These are phyloP conservation scores for Podaxis sp. DNA, from an alignment of 768 basidiomycete species.

Conservation along the genomic window DNA sequence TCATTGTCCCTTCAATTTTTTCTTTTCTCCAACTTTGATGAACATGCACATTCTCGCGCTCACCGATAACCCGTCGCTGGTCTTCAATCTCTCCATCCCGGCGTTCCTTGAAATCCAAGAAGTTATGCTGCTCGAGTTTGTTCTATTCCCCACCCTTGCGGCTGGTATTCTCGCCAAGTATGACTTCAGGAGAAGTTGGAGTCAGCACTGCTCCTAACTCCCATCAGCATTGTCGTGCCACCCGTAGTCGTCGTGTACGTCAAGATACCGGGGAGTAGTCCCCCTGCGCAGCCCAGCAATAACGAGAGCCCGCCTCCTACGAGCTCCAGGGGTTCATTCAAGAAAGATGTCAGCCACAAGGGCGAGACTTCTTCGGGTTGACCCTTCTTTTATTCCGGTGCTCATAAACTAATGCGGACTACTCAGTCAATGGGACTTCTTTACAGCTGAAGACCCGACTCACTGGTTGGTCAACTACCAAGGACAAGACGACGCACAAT, in stretches of 20 bases:
- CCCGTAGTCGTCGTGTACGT: background rate
- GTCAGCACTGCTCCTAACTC: background rate
- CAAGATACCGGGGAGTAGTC: background rate
- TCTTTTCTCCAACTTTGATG: background rate
- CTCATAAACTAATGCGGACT: background rate
- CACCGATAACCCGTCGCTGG: slow-evolving; percentile 1
- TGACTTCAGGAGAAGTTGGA: background rate
- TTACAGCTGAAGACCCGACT: slow-evolving; percentile 60
- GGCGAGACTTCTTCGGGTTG: slow-evolving; percentile 63
- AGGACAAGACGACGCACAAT: slow-evolving; percentile 38
- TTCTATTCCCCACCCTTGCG: background rate
- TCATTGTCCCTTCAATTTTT: background rate
- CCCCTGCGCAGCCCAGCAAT: background rate
- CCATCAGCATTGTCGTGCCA: background rate
- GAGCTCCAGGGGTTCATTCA: slow-evolving; percentile 15
- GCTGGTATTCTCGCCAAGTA: background rate
- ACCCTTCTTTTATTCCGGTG: slow-evolving; percentile 14
- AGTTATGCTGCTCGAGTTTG: background rate
- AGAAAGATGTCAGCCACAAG: slow-evolving; percentile 29
- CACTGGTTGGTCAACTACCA: slow-evolving; percentile 64
- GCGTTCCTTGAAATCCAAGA: background rate
- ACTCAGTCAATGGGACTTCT: slow-evolving; percentile 64
- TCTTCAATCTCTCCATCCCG: slow-evolving; percentile 5
- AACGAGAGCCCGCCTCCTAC: background rate
- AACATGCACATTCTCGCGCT: background rate